Evolutionary conservation across 1,139 yeast species (phyloP), one percentile per base, ranked within the genome.

Genomic region (Starmera stellimalicola): DNA sequence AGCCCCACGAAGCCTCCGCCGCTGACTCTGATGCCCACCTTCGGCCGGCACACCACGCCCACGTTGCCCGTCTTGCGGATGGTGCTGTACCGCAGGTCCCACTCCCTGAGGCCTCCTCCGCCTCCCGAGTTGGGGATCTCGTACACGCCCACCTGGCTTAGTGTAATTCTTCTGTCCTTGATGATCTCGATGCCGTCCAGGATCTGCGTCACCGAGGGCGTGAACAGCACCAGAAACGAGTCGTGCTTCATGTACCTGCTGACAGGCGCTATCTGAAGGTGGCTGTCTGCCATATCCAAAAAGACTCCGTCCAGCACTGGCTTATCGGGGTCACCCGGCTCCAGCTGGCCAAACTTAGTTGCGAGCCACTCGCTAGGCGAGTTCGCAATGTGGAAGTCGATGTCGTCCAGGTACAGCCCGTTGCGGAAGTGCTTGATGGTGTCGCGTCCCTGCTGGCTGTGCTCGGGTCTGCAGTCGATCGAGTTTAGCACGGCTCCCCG

Each of bases 1-100:
- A 47, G 30, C 2, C 41, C 64, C 27, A 65, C 60, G 44, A 68
- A 68, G 7, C 73, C 73, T 26, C 73, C 73, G 7, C 69, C 72
- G 19, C 61, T 62, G 2, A 63, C 54, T 37, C 56, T 53, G 2
- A 55, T 43, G 1, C 70, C 72, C 17, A 66, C 71, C 40, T 60
- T 60, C 3, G 73, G 73, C 37, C 73, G 51, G 34, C 70, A 66
- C 7, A 66, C 68, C 32, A 58, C 47, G 2, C 61, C 70, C 3
- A 48, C 44, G 26, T 58, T 58, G 5, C 62, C 64, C 1, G 65
- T 57, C 6, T 59, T 56, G 43, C 62, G 56, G 10, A 64, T 55
- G 2, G 45, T 37, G 1, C 67, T 48, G 29, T 51, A 50, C 30
- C 70, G 48, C 1, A 61, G 30, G 39, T 62, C 66, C 68, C 68